These are phyloP conservation scores for Cornus controversa DNA, from an alignment of 148 eudicot genomes.

Conservation along the genomic window DNA sequence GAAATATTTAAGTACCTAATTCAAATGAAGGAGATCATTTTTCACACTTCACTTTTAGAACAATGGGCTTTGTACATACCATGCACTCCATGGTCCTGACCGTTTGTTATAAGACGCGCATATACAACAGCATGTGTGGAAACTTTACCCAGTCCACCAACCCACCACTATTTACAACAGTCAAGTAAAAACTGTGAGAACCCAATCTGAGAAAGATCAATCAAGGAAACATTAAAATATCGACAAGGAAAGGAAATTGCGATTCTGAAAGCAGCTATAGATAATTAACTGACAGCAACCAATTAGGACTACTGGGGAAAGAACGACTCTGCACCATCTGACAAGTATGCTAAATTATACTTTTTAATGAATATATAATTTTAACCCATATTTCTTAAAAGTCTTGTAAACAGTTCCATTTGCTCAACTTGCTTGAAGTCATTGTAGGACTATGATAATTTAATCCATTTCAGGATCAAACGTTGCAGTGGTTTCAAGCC, in stretches of 20 bases:
- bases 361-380: not conserved
- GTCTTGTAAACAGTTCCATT: not conserved
- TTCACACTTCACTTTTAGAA: not conserved
- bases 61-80: conserved; percentile 42
- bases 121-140: conserved; percentile 92
- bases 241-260: not conserved
- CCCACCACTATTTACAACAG: conserved; percentile 82
- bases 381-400: not conserved
- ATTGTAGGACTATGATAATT: conserved; percentile 90
- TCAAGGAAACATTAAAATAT: not conserved
- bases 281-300: not conserved
- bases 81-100: conserved; percentile 80
- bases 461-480: conserved; percentile 86
- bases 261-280: not conserved
- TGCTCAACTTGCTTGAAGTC: conserved; percentile 89
- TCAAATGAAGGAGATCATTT: not conserved
- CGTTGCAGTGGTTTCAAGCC: conserved; percentile 97
- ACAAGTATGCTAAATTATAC: too few relatives aligned
- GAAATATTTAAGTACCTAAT: not conserved
- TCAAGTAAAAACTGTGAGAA: conserved; percentile 5
- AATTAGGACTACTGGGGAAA: too few relatives aligned
- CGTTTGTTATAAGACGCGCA: conserved; percentile 78
- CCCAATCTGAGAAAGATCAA: not conserved
- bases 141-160: conserved; percentile 93
- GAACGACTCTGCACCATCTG: too few relatives aligned